Percentiles rank a stretch among this genome's conserved stretches.
Conservation (phyloP, 768 basidiomycete species). For the Mycena olivaceomarginata region DNA sequence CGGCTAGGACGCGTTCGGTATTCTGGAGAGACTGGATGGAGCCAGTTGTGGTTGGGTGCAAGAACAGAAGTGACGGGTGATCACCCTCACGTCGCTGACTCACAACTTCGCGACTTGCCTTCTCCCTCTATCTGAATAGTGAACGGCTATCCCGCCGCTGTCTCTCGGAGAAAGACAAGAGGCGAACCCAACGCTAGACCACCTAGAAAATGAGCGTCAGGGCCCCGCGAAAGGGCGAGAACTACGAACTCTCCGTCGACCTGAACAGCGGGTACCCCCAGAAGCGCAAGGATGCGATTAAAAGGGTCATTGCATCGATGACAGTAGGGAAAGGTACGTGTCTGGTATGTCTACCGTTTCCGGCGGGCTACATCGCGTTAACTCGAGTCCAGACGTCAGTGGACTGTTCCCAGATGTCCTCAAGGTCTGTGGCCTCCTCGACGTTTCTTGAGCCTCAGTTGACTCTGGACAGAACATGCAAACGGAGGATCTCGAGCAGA, state of each 20-base stretch:
- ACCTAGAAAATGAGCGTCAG: constrained; percentile 50
- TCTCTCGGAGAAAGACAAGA: no score
- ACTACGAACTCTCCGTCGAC: constrained; percentile 97
- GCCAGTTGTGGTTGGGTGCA: no score
- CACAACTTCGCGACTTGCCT: no score
- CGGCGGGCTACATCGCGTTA: constrained; percentile 23
- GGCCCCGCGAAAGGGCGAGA: constrained; percentile 89
- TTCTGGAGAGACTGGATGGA: no score
- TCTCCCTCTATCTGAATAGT: no score
- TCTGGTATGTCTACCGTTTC: constrained; percentile 12
- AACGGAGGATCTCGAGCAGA: constrained; percentile 99
- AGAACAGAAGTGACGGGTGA: no score
- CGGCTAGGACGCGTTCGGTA: no score
- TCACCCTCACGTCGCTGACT: no score
- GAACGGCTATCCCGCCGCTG: no score
- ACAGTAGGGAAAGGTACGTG: constrained; percentile 95
- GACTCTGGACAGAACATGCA: constrained; percentile 87
- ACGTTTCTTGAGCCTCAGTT: not conserved
- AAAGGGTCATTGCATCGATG: constrained; percentile 98
- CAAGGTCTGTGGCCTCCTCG: constrained; percentile 66
- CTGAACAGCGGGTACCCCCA: constrained; percentile 98
- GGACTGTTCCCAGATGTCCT: constrained; percentile 98
- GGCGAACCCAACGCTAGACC: no score
- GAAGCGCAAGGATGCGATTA: constrained; percentile 98
- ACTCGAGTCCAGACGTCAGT: constrained; percentile 78